Evolutionary conservation across 2,329 filamentous ascomycete species (phyloP).

Genomic region (Fusarium caatingaense): DNA sequence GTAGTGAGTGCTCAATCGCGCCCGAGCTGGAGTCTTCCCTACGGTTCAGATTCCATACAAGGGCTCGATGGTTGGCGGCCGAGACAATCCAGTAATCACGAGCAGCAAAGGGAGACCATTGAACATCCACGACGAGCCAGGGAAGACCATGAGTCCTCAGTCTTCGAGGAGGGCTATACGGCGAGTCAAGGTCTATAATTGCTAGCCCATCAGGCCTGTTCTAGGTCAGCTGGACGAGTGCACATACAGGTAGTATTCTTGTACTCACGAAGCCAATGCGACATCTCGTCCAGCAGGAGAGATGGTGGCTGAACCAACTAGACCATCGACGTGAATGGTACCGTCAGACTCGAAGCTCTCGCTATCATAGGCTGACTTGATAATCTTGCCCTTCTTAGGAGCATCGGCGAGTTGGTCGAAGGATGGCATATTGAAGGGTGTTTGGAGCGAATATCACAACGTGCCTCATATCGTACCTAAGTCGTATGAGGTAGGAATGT

Average conservation of each 20-base stretch:
- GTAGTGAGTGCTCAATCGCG: constrained; percentile 86
- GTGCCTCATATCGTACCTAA: constrained; percentile 43
- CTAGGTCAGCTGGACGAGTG: constrained; percentile 6
- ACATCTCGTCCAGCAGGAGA: constrained; percentile 92
- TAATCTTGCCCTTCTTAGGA: constrained; percentile 67
- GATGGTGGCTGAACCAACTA: constrained; percentile 90
- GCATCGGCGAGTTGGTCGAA: constrained; percentile 59
- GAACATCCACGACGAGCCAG: constrained; percentile 96
- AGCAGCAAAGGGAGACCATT: constrained; percentile 93
- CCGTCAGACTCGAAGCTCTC: constrained; percentile 88
- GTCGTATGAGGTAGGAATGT: constrained; percentile 21
- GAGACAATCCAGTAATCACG: constrained; percentile 94
- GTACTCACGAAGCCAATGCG: constrained; percentile 79
- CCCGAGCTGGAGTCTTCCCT: constrained; percentile 76
- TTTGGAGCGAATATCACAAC: constrained; percentile 36
- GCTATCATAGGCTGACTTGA: constrained; percentile 82
- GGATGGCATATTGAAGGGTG: constrained; percentile 58
- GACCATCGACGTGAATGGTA: constrained; percentile 83
- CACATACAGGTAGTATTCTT: constrained; percentile 7
- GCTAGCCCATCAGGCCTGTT: constrained; percentile 82
- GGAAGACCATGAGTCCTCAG: constrained; percentile 84
- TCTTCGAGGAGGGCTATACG: constrained; percentile 86
- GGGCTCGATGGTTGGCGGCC: constrained; percentile 91
- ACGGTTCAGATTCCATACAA: constrained; percentile 92
- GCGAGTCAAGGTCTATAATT: constrained; percentile 91